Evolutionary conservation across 169 alveolate genomes (phyloP).

Genomic region (Plasmodium fragile): DNA sequence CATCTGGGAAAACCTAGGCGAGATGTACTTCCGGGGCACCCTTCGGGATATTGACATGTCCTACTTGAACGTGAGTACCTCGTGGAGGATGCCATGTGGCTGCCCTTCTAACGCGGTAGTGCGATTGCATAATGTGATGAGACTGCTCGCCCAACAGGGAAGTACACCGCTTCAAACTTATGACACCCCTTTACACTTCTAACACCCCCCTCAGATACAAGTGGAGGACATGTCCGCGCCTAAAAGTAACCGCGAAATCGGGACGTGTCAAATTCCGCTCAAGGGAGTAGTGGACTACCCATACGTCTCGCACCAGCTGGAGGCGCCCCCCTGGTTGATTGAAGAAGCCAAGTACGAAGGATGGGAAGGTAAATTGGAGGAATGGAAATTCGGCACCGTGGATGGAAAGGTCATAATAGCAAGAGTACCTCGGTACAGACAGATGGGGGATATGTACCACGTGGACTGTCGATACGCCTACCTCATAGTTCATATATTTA

Average conservation of each 20-base stretch:
- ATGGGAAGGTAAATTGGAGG: constrained; percentile 79
- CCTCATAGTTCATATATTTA: constrained; percentile 77
- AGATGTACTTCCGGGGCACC: constrained; percentile 87
- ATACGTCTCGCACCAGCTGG: constrained; percentile 71
- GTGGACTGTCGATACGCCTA: constrained; percentile 29
- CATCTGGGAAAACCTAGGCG: constrained; percentile 88
- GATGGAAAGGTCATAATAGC: constrained; percentile 78
- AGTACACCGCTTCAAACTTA: neutral
- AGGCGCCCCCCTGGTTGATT: constrained; percentile 79
- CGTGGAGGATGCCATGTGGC: neutral
- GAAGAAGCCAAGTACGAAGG: constrained; percentile 83
- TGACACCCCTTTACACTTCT: no score
- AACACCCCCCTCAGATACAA: constrained; percentile 71
- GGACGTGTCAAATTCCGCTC: constrained; percentile 79
- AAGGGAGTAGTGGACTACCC: constrained; percentile 84
- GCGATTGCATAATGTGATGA: neutral
- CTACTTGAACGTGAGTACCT: constrained; percentile 60
- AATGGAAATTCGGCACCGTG: constrained; percentile 79
- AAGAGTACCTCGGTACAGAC: constrained; percentile 83
- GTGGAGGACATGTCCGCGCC: constrained; percentile 84
- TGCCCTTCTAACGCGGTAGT: neutral
- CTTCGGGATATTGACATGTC: constrained; percentile 85
- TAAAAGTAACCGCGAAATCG: constrained; percentile 77
- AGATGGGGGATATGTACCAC: constrained; percentile 70
- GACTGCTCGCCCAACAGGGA: neutral